Conservation (phyloP, 306 rosid genomes). For the Ormosia semicastrata region DNA sequence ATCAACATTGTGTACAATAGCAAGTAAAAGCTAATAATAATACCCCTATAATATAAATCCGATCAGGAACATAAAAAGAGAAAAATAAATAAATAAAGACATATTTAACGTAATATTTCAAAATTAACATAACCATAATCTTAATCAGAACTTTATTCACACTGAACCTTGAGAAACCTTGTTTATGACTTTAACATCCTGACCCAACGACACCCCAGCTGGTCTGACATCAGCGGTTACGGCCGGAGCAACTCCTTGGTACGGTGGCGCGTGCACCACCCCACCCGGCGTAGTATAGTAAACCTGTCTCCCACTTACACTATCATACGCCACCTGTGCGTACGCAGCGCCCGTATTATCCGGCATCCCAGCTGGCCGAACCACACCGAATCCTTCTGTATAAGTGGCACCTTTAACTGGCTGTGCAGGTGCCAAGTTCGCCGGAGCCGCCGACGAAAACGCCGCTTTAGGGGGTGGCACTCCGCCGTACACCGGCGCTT, state of each 20-base stretch:
- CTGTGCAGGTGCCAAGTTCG: conserved; percentile 46
- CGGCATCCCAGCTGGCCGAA: conserved; percentile 32
- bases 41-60: background rate
- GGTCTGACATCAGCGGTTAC: conserved; percentile 38
- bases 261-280: conserved; percentile 41
- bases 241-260: conserved; percentile 44
- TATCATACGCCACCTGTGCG: conserved; percentile 57
- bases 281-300: conserved; percentile 67
- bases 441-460: conserved; percentile 28
- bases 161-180: conserved; percentile 71
- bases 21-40: background rate
- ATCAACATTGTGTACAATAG: conserved; percentile 17
- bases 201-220: conserved; percentile 47
- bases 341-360: conserved; percentile 36
- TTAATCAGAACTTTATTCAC: conserved; percentile 35
- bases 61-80: background rate
- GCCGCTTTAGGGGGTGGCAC: conserved; percentile 30
- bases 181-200: conserved; percentile 62
- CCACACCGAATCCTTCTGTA: conserved; percentile 54
- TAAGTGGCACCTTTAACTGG: conserved; percentile 43
- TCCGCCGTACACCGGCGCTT: conserved; percentile 57
- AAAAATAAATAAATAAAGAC: background rate
- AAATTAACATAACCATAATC: background rate
- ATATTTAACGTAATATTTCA: background rate
- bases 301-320: conserved; percentile 70